phyloP scores from a whole-genome alignment of 2,329 filamentous ascomycete genomes.

The Chaetothyriales sp. region DNA sequence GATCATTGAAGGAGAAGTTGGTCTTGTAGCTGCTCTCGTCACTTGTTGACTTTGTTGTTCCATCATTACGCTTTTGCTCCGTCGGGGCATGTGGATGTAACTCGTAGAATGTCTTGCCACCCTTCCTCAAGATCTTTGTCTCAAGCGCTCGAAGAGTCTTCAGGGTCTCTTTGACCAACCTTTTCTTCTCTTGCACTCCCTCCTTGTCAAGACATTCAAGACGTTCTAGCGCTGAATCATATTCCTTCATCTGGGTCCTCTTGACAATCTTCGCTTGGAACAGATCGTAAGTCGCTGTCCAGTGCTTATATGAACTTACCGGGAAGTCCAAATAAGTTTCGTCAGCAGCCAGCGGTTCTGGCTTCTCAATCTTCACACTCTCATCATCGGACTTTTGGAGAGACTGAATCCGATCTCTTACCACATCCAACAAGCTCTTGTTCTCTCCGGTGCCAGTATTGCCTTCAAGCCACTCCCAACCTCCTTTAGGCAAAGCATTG shows the following conservation, averaged over 20 bases:
- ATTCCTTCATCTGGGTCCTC: slow-evolving; percentile 19
- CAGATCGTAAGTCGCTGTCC: slow-evolving; percentile 33
- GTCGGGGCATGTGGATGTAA: slow-evolving; percentile 40
- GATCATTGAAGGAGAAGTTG: slow-evolving; percentile 37
- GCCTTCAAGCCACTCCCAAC: slow-evolving; percentile 16
- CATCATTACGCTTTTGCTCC: slow-evolving; percentile 3
- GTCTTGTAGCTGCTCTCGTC: slow-evolving; percentile 31
- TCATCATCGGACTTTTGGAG: slow-evolving; percentile 35
- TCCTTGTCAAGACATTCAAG: slow-evolving; percentile 12
- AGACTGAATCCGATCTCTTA: slow-evolving; percentile 38
- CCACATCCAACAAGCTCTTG: slow-evolving; percentile 46
- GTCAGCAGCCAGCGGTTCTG: slow-evolving; percentile 27
- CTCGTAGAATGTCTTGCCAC: slow-evolving; percentile 54
- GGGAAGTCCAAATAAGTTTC: slow-evolving; percentile 39
- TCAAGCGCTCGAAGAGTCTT: slow-evolving; percentile 44
- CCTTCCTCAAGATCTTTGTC: slow-evolving; percentile 39
- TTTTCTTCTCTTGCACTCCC: slow-evolving; percentile 39
- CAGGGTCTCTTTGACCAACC: slow-evolving; percentile 34
- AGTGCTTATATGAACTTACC: slow-evolving; percentile 48
- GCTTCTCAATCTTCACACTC: slow-evolving; percentile 1
- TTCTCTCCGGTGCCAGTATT: slow-evolving; percentile 10
- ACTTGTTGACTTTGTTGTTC: slow-evolving; percentile 12
- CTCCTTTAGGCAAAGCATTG: slow-evolving; percentile 41
- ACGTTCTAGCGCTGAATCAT: slow-evolving; percentile 25
- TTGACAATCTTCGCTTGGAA: slow-evolving; percentile 22